These are phyloP conservation scores for Salvia sclarea DNA, from an alignment of 305 asterid species.

Conservation along the genomic window DNA sequence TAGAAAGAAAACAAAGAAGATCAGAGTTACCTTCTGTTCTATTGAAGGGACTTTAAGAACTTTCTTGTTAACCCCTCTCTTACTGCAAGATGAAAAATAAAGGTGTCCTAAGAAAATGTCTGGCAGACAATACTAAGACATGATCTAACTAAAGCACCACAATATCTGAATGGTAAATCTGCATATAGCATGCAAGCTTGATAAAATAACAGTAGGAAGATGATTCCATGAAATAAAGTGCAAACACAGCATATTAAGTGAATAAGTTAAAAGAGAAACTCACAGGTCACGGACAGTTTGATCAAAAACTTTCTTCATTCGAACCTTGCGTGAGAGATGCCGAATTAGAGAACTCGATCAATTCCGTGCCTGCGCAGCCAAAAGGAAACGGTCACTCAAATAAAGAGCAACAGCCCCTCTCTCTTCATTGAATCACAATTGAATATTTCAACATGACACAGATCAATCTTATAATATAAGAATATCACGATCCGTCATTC, in stretches of 20 bases:
- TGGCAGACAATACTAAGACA: conserved; percentile 19
- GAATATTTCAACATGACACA: conserved; percentile 1
- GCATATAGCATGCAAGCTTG: background rate
- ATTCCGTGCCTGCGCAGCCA: conserved; percentile 37
- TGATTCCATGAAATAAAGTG: conserved; percentile 12
- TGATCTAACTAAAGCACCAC: background rate
- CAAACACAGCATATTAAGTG: conserved; percentile 5
- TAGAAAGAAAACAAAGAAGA: background rate
- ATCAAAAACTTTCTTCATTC: conserved; percentile 92
- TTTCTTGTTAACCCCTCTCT: conserved; percentile 96
- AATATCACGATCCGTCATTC: background rate
- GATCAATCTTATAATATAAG: conserved; percentile 4
- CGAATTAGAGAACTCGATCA: conserved; percentile 34
- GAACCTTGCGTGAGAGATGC: conserved; percentile 40
- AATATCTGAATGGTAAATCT: background rate
- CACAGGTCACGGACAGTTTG: conserved; percentile 95
- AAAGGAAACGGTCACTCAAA: conserved; percentile 20
- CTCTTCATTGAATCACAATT: conserved; percentile 28
- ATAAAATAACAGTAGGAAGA: conserved; percentile 6
- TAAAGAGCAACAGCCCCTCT: background rate
- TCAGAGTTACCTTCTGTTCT: conserved; percentile 75
- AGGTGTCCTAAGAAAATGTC: conserved; percentile 26
- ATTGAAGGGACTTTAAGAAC: conserved; percentile 93
- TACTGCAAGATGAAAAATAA: conserved; percentile 59
- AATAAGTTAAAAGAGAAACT: conserved; percentile 37